Evolutionary conservation across 805 yeast genomes (phyloP), one percentile per base, ranked within the genome.

Genomic region (Candida orba): DNA sequence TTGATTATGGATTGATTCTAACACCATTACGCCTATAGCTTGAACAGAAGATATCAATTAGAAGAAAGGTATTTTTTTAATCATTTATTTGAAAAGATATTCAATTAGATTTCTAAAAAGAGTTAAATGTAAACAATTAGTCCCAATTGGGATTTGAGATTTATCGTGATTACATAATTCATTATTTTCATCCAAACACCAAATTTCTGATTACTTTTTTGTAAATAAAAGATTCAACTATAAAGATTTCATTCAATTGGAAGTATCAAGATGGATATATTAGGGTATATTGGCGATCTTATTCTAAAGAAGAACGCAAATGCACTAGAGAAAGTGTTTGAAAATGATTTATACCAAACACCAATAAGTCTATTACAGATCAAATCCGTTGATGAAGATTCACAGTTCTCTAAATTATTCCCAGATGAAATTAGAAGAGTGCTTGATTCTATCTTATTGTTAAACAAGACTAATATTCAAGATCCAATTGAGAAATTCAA

Each of bases 401-500:
- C 8, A 27, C 22, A 22, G n/a, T 18, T 36, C 18, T 9, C 30
- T 9, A 39, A 37, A 4, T 42, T 30, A 27, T 23, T 27, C 14
- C 29, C 48, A 6, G 30, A 43, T 4, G 56, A 50, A 4, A 31
- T 45, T 9, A 47, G 40, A 30, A 42, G 53, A 3, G 43, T 49
- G 7, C 13, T 49, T 5, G 49, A 50, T 27, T 41, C 44, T 2
- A 25, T 43, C 17, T 30, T 50, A 6, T 17, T 33, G 9, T 34
- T 54, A 34, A 51, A 46, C 36, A 47, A 39, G 32, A 60, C 64
- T 27, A 9, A 18, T 4, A 14, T 59, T 61, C 34, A 63, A 63
- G 39, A 45, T 53, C 71, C 35, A 0, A 30, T 69, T 62, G 52
- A 47, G 25, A 36, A 60, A 45, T 58, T 64, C 42, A 49, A 52